Evolutionary conservation across 352 stramenopile species (phyloP).

Genomic region (Peronospora destructor): DNA sequence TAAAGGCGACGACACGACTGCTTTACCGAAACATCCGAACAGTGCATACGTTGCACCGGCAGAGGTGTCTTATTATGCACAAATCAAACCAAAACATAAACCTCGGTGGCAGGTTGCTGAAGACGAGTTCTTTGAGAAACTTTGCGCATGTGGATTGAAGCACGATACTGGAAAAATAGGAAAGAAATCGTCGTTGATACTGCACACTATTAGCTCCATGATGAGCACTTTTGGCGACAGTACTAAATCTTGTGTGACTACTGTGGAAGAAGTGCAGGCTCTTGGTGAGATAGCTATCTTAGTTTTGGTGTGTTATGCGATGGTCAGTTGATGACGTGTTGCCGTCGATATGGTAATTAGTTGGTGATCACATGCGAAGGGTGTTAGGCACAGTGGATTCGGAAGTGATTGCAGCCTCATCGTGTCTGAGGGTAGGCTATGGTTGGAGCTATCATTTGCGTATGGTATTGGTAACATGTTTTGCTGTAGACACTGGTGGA

Average conservation of each 20-base stretch:
- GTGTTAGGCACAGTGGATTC: conserved; percentile 34
- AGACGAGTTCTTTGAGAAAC: conserved; percentile 57
- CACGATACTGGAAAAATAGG: conserved; percentile 36
- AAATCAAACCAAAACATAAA: conserved; percentile 31
- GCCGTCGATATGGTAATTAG: conserved; percentile 18
- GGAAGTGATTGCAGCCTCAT: conserved; percentile 38
- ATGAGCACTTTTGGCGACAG: conserved; percentile 80
- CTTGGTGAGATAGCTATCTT: conserved; percentile 30
- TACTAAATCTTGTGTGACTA: conserved; percentile 44
- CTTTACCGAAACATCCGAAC: conserved; percentile 31
- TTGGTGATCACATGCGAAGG: conserved; percentile 49
- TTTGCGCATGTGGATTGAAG: conserved; percentile 50
- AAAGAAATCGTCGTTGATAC: conserved; percentile 38
- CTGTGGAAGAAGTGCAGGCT: conserved; percentile 49
- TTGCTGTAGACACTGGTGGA: conserved; percentile 57
- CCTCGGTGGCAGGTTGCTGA: conserved; percentile 68
- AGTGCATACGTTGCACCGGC: conserved; percentile 54
- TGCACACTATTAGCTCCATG: conserved; percentile 69
- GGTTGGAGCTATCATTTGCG: not conserved
- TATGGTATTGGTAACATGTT: conserved; percentile 1
- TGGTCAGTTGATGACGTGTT: conserved; percentile 1
- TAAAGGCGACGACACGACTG: conserved; percentile 3
- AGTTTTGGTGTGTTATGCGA: not conserved
- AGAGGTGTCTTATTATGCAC: conserved; percentile 42
- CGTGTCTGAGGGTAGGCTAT: conserved; percentile 41